Percentiles rank a stretch among this genome's conserved stretches.
phyloP scores from a whole-genome alignment of 495 filamentous ascomycete genomes.

The Xylaria nigripes region DNA sequence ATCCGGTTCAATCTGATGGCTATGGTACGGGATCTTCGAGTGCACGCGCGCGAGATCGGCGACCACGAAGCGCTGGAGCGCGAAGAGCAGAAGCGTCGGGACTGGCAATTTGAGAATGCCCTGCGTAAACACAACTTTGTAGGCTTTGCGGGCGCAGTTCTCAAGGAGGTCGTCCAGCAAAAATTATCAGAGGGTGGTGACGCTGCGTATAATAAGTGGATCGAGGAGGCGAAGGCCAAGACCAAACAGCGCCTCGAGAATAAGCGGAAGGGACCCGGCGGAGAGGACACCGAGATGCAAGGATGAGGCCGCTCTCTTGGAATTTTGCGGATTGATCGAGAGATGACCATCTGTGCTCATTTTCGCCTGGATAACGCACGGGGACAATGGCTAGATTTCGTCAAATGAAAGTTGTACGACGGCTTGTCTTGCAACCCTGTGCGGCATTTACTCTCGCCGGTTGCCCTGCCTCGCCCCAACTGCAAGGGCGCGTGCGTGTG shows the following conservation, averaged over 20 bases:
- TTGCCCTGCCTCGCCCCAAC: neutral
- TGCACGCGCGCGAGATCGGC: constrained; percentile 69
- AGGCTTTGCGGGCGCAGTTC: constrained; percentile 83
- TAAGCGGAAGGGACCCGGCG: constrained; percentile 33
- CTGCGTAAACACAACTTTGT: constrained; percentile 91
- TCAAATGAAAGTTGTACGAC: neutral
- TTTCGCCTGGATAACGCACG: too few relatives aligned
- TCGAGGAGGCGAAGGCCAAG: constrained; percentile 65
- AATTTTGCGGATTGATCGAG: neutral
- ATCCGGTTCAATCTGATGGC: constrained; percentile 95
- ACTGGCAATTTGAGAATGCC: constrained; percentile 95
- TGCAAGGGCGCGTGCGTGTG: neutral
- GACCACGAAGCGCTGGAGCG: constrained; percentile 67
- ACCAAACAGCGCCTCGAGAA: constrained; percentile 57
- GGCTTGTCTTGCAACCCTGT: neutral
- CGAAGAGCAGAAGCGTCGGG: constrained; percentile 76
- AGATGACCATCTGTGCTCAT: too few relatives aligned
- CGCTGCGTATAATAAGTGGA: constrained; percentile 67
- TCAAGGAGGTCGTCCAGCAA: constrained; percentile 68
- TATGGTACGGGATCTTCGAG: constrained; percentile 72
- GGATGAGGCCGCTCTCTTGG: constrained; percentile 14
- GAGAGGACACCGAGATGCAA: constrained; percentile 38
- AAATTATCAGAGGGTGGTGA: constrained; percentile 57
- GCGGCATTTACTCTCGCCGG: neutral
- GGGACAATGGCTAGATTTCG: neutral